Base-by-base conservation (phyloP, 2,329 filamentous ascomycete species). In the Botryotinia calthae region DNA sequence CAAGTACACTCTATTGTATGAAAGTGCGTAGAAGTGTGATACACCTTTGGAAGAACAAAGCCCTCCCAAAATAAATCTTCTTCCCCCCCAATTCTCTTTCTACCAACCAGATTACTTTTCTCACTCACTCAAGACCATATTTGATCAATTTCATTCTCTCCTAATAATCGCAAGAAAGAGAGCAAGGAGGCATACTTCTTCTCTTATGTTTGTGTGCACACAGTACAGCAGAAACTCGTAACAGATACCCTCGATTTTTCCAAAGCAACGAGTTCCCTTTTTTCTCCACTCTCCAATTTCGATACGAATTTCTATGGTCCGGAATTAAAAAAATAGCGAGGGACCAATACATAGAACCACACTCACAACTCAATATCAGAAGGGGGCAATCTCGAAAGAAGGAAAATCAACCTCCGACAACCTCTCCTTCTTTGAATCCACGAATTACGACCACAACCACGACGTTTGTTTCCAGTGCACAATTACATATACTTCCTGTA, bases 261-360 rank as follows among this genome's bases (percentile, higher is more conserved):
- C n/a, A 56, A 68, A 54, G 64, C 64, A 67, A 54, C 65, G 34
- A 42, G 34, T 31, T 56, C 65, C 48, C 48, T 58, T n/a, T 42
- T 58, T 68, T 68, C 65, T 68, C 65, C 65, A 68, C 65, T 67
- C 65, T 68, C 42, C 65, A 67, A 67, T 68, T 44, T 56, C 65
- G 54, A 68, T 68, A 68, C 65, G 65, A 68, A 68, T 56, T 68
- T 68, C 65, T 68, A 68, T 68, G 48, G 48, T 56, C 48, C 65
- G 65, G 65, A 68, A 68, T 68, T 56, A 31, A 56, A 67, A 56
- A 56, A 56, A 68, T 56, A 56, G 48, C 51, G 64, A 68, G 65
- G 65, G 65, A 56, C 48, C 65, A 56, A 68, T 56, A 68, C 65
- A 34, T 40, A 56, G 34, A 28, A 56, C 31, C 44, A 51, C 64